Evolutionary conservation across 1,284 basidiomycete genomes (phyloP), one percentile per base, ranked within the genome.

Genomic region (Cystobasidium sp.): DNA sequence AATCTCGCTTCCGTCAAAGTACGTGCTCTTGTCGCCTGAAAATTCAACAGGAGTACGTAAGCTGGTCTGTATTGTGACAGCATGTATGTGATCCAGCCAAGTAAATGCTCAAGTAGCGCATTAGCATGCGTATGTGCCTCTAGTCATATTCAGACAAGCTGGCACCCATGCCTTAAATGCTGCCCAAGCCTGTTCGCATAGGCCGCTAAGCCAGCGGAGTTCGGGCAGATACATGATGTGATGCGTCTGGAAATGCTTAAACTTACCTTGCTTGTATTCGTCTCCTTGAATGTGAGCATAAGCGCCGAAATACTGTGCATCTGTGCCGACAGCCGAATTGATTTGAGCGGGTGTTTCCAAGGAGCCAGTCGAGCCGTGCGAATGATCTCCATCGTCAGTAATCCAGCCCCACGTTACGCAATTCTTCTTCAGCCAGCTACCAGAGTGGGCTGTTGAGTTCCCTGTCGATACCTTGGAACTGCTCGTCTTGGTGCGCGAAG

Each of bases 331-430:
- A n/a, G 62, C 62, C 9, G 31, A 43, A 22, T 65, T 52, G 3
- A 65, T 49, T 46, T 65, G 46, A 37, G 44, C 62, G 39, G 62
- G 62, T 22, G 62, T 65, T 65, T 65, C 62, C n/a, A 65, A 46
- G 14, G 46, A 49, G 14, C 62, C 62, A 1, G 62, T 65, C n/a
- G 62, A 65, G 47, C 62, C 62, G 39, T 65, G 62, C 9, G 62
- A 49, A 39, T 65, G 62, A 24, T 65, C 62, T 43, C 62, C 62
- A 37, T 65, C 62, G 24, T 65, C 62, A 1, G 46, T 65, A 20
- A 65, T 65, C 62, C 62, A 65, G 6, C 62, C 49, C 24, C 24
- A 65, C 1, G 62, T 65, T 10, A 65, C 47, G 43, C 62, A 65
- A 22, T 65, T 65, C 46, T 65, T 65, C 46, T 65, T 65, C 1